Base-by-base conservation (phyloP, 2,329 filamentous ascomycete genomes). In the Aschersonia sp. region DNA sequence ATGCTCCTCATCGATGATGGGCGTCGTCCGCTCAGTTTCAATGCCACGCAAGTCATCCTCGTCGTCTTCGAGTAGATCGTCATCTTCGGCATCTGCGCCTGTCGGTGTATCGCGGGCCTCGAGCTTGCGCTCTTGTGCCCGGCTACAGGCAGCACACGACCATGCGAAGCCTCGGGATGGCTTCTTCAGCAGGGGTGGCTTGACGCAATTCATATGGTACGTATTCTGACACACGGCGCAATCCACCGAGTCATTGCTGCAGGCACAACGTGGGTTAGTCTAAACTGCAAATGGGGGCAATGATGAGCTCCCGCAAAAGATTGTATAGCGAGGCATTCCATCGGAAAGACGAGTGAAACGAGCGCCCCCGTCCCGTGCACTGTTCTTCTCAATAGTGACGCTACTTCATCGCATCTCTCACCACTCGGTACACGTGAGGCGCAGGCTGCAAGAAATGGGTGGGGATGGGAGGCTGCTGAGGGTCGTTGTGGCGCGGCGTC, bases 201-300 rank as follows among this genome's bases (percentile, higher is more conserved):
- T 84, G 49, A 98, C 92, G 64, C 92, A 98, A 59, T 89, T 87
- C 91, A 98, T 97, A 70, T 98, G 92, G 67, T 96, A 98, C 10
- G 91, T 97, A 63, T 89, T 83, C 61, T 83, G 79, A 65, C 92
- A 98, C 48, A 96, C 89, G 43, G 91, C 92, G 65, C 92, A 98
- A 64, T 97, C 91, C 30, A 97, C 92, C 40, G 92, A 97, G 68
- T 97, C 88, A 63, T 86, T 84, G 59, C 87, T 94, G 59, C 4
- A 44, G 20, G 29, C 10, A 9, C 43, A 45, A 35, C 4, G 40
- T 9, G 45, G 31, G 44, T 41, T 32, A 46, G 35, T 28, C 9
- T 12, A 20, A 12, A 12, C 35, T 38, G 35, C 35, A 38, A 2
- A 12, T 12, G 12, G 12, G 35, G 12, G 12, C 35, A 12, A 20